Conservation (phyloP, 1,284 basidiomycete species). For the Tilletiopsis washingtonensis region DNA sequence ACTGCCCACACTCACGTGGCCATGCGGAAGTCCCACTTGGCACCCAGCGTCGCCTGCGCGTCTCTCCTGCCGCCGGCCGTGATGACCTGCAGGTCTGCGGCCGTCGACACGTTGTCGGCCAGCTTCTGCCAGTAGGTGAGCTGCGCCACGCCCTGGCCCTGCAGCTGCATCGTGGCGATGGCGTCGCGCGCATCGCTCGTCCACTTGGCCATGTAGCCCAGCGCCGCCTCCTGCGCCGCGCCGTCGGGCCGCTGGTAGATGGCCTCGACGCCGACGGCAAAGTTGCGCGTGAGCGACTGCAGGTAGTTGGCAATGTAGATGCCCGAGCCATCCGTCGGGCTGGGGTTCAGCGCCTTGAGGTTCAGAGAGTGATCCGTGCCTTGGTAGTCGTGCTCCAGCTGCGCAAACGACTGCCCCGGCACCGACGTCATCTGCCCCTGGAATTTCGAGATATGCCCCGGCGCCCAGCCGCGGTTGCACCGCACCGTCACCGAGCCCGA, state of each 20-base stretch:
- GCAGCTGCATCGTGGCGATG: conserved; percentile 84
- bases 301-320: conserved; percentile 90
- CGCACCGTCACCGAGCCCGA: conserved; percentile 82
- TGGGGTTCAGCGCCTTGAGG: conserved; percentile 86
- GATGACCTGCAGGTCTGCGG: conserved; percentile 80
- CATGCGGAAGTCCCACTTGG: conserved; percentile 92
- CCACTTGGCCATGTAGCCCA: conserved; percentile 80
- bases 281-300: conserved; percentile 85
- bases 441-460: conserved; percentile 71
- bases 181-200: conserved; percentile 38
- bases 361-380: conserved; percentile 83
- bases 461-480: conserved; percentile 80
- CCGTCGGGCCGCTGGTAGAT: conserved; percentile 66
- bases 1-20: conserved; percentile 53
- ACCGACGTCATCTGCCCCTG: conserved; percentile 68
- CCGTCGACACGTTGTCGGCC: conserved; percentile 96
- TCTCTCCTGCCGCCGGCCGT: conserved; percentile 61
- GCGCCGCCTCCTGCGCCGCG: conserved; percentile 57
- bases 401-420: conserved; percentile 51
- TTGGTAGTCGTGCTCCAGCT: conserved; percentile 88
- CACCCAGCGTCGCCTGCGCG: conserved; percentile 82
- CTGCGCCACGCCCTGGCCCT: conserved; percentile 71
- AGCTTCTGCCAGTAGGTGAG: conserved; percentile 95
- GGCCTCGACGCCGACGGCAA: conserved; percentile 85
- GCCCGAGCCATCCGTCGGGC: conserved; percentile 74